A percentile compares a stretch with the other conserved stretches of the same genome.
phyloP scores from a whole-genome alignment of 2,329 filamentous ascomycete species.

The Rhynchosporium graminicola region DNA sequence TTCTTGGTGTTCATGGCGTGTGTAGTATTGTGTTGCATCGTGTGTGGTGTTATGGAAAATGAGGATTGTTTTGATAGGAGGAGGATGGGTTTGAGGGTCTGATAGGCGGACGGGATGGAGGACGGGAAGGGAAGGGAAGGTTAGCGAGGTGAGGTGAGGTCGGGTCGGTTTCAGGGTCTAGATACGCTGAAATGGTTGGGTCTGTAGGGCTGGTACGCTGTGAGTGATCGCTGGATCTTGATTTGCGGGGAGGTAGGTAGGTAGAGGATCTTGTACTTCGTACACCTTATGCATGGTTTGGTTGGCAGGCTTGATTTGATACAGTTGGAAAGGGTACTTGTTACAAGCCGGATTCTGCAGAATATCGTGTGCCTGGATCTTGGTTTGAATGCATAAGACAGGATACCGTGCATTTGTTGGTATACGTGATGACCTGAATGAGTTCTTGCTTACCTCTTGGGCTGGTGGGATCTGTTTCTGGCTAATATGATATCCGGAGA shows the following conservation, averaged over 20 bases:
- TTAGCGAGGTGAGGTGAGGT: slow-evolving; percentile 4
- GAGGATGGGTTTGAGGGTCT: not conserved
- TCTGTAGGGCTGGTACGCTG: slow-evolving; percentile 3
- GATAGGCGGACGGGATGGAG: not conserved
- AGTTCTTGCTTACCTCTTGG: no score
- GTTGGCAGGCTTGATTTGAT: not conserved
- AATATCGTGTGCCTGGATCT: slow-evolving; percentile 5
- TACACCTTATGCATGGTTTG: no score
- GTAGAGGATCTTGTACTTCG: no score
- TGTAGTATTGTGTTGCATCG: no score
- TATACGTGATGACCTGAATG: no score
- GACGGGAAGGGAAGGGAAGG: not conserved
- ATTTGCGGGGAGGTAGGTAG: no score
- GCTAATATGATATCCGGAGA: no score
- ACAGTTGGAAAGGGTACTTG: not conserved
- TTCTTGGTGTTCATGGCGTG: no score
- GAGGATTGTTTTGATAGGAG: not conserved
- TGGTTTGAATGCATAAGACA: not conserved
- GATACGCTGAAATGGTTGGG: slow-evolving; percentile 9
- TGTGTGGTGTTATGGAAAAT: not conserved
- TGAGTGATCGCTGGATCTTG: not conserved
- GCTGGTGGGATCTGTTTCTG: no score
- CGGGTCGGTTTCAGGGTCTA: not conserved
- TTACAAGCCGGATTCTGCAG: slow-evolving; percentile 6
- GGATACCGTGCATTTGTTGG: not conserved